These are phyloP conservation scores for Fomitopsis schrenkii DNA, from an alignment of 1,284 basidiomycete genomes.

Conservation along the genomic window DNA sequence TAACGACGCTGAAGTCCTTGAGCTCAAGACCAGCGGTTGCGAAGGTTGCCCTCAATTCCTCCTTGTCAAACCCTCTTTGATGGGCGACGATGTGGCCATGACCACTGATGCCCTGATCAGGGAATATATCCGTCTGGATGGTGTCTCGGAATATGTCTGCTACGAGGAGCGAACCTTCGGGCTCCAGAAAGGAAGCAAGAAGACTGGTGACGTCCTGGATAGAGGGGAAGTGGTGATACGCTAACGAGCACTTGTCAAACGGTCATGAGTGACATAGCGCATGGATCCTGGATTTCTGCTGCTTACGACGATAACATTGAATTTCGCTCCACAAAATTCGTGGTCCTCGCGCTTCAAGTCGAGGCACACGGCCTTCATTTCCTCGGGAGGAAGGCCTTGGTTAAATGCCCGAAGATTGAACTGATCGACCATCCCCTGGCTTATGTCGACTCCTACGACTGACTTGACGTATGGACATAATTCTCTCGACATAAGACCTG, in stretches of 20 bases:
- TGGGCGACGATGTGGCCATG: conserved; percentile 45
- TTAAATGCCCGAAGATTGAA: conserved; percentile 54
- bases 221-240: conserved; percentile 66
- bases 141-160: conserved; percentile 42
- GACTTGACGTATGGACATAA: conserved; percentile 51
- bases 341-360: conserved; percentile 41
- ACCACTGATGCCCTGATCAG: conserved; percentile 7
- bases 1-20: conserved; percentile 34
- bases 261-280: neutral
- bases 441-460: conserved; percentile 70
- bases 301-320: conserved; percentile 60
- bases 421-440: conserved; percentile 54
- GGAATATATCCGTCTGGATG: conserved; percentile 19
- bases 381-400: conserved; percentile 52
- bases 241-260: conserved; percentile 49
- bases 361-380: conserved; percentile 55
- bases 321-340: conserved; percentile 48
- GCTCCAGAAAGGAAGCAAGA: conserved; percentile 54
- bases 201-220: conserved; percentile 46
- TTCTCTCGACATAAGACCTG: conserved; percentile 55
- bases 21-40: conserved; percentile 42
- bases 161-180: conserved; percentile 57
- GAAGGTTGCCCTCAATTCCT: conserved; percentile 42
- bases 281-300: conserved; percentile 15
- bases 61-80: conserved; percentile 44